These are phyloP conservation scores for Fusarium sp. DNA, from an alignment of 2,329 filamentous ascomycete species.

Conservation along the genomic window DNA sequence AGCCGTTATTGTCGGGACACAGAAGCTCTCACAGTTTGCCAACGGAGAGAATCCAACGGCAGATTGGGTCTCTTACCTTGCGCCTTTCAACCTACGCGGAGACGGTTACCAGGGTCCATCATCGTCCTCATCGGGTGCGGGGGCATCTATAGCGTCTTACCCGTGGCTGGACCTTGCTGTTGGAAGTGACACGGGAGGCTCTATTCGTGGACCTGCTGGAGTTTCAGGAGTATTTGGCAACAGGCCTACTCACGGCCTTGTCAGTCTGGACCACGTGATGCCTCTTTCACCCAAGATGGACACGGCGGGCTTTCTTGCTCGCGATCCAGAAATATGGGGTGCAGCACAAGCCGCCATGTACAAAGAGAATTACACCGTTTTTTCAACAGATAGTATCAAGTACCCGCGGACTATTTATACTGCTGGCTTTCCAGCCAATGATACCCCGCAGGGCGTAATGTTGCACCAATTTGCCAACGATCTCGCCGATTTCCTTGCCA, in stretches of 20 bases:
- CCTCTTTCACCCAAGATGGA: neutral
- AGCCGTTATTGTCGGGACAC: slow-evolving; percentile 18
- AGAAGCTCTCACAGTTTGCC: slow-evolving; percentile 30
- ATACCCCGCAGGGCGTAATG: neutral
- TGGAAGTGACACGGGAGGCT: slow-evolving; percentile 32
- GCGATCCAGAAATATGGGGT: neutral
- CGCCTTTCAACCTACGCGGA: slow-evolving; percentile 59
- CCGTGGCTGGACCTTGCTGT: slow-evolving; percentile 55
- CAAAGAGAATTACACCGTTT: neutral
- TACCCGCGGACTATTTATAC: neutral
- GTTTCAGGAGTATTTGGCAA: slow-evolving; percentile 59
- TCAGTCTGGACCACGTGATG: slow-evolving; percentile 44
- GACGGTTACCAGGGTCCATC: slow-evolving; percentile 58
- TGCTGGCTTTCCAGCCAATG: neutral
- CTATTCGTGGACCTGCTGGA: slow-evolving; percentile 59
- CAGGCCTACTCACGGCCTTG: slow-evolving; percentile 54
- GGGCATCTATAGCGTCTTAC: slow-evolving; percentile 54
- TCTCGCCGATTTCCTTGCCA: neutral
- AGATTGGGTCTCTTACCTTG: slow-evolving; percentile 51
- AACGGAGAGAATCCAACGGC: neutral
- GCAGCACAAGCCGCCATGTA: neutral
- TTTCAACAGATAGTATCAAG: accelerated
- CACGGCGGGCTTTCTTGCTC: neutral
- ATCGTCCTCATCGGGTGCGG: slow-evolving; percentile 59
- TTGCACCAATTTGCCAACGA: neutral